Evolutionary conservation across 2,329 filamentous ascomycete species (phyloP).

Genomic region (Neospermospora avenae): DNA sequence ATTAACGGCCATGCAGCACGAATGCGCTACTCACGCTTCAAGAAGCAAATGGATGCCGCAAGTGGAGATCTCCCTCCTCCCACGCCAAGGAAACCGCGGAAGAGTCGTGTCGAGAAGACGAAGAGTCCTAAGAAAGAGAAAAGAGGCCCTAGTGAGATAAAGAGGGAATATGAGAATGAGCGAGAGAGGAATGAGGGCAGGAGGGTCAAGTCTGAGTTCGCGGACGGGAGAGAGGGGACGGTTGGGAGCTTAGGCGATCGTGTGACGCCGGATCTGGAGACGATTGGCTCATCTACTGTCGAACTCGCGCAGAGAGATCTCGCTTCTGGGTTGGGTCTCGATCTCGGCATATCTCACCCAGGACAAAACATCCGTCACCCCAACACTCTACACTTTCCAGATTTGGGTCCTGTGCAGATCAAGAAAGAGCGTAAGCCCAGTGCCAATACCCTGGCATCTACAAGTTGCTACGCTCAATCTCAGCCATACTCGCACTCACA

Average conservation of each 20-base stretch:
- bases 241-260: not conserved
- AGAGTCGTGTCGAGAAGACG: conserved; percentile 25
- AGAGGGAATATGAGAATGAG: not conserved
- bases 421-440: not conserved
- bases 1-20: conserved; percentile 55
- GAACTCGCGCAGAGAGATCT: not conserved
- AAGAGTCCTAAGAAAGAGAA: conserved; percentile 9
- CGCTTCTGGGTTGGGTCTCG: not conserved
- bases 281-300: not conserved
- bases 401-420: not conserved
- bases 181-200: not conserved
- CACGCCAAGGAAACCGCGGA: conserved; percentile 20
- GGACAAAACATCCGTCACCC: not conserved
- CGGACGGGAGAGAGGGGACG: not conserved
- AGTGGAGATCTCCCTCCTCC: conserved; percentile 10
- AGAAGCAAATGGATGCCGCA: conserved; percentile 48
- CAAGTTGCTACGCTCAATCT: not conserved
- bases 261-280: not conserved
- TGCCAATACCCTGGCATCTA: not conserved
- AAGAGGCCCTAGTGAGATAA: not conserved
- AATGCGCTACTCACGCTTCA: conserved; percentile 54
- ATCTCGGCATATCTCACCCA: not conserved
- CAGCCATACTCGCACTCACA: not conserved
- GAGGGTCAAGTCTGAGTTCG: not conserved
- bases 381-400: not conserved